Percentiles rank a stretch among this genome's conserved stretches.
Evolutionary conservation across 306 rosid species (phyloP).

Genomic region (Cyclanthera cordifolia): DNA sequence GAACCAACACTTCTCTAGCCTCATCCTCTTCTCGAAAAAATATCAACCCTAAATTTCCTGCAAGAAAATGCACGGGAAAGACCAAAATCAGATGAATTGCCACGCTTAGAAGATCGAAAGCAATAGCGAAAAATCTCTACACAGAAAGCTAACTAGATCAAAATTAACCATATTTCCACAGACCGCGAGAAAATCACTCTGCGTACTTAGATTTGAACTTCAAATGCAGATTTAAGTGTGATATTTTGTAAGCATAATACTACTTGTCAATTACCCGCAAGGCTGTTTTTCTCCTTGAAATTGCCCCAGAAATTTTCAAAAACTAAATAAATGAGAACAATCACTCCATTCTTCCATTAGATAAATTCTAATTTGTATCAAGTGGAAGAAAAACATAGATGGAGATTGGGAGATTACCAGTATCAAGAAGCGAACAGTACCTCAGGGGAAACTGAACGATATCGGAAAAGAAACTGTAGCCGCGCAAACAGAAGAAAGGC

Average conservation of each 20-base stretch:
- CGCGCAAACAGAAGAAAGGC: no score
- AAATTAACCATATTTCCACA: background rate
- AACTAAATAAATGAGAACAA: no score
- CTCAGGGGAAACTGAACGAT: no score
- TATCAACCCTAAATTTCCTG: background rate
- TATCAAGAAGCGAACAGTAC: no score
- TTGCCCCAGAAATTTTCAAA: no score
- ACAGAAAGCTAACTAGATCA: background rate
- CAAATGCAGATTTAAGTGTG: background rate
- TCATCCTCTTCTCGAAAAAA: conserved; percentile 26
- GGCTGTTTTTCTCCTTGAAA: no score
- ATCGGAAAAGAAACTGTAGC: no score
- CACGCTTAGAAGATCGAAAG: background rate
- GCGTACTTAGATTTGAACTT: background rate
- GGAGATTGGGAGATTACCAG: no score
- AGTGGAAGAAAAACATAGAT: no score
- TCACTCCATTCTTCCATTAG: no score
- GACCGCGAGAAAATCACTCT: background rate
- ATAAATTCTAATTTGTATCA: no score
- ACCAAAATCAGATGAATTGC: background rate
- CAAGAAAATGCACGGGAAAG: background rate
- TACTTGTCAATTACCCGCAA: background rate
- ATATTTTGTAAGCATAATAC: background rate
- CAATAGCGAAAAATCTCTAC: background rate
- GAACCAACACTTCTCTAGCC: conserved; percentile 92